Conservation (phyloP, 2,329 filamentous ascomycete species). For the Aschersonia sp. region DNA sequence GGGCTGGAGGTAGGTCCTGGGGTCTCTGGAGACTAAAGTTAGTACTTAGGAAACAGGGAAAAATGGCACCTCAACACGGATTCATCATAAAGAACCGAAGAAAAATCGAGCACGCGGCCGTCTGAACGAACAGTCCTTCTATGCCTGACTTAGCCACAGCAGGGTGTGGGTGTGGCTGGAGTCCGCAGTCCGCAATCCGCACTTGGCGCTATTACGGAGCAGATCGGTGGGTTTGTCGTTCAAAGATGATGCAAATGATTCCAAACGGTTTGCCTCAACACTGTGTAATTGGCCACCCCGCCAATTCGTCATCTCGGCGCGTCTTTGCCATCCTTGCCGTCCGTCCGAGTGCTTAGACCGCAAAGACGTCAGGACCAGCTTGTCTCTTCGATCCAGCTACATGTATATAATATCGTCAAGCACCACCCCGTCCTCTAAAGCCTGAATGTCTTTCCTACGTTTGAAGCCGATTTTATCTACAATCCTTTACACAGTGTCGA, state of each 20-base stretch:
- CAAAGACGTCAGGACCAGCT: background rate
- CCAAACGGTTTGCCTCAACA: constrained; percentile 1
- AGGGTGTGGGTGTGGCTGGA: background rate
- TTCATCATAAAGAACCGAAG: too few relatives aligned
- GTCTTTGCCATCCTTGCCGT: background rate
- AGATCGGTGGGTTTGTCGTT: background rate
- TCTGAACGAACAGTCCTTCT: too few relatives aligned
- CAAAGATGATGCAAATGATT: constrained; percentile 8
- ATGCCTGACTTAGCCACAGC: too few relatives aligned
- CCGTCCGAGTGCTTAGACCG: background rate
- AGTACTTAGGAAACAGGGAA: too few relatives aligned
- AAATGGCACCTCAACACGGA: too few relatives aligned
- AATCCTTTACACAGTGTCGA: constrained; percentile 32
- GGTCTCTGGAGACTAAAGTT: too few relatives aligned
- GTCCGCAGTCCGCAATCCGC: too few relatives aligned
- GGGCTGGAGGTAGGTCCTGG: background rate
- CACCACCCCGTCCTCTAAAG: background rate
- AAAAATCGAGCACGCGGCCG: too few relatives aligned
- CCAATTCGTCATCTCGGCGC: background rate
- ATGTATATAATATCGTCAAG: background rate
- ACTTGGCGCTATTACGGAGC: too few relatives aligned
- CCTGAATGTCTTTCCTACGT: constrained; percentile 26
- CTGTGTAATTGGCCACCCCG: constrained; percentile 3
- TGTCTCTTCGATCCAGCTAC: background rate
- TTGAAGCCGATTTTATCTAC: constrained; percentile 32